Percentiles rank a stretch among this genome's conserved stretches.
These are phyloP conservation scores for Conticribra weissflogii DNA, from an alignment of 108 stramenopile genomes.

Conservation along the genomic window DNA sequence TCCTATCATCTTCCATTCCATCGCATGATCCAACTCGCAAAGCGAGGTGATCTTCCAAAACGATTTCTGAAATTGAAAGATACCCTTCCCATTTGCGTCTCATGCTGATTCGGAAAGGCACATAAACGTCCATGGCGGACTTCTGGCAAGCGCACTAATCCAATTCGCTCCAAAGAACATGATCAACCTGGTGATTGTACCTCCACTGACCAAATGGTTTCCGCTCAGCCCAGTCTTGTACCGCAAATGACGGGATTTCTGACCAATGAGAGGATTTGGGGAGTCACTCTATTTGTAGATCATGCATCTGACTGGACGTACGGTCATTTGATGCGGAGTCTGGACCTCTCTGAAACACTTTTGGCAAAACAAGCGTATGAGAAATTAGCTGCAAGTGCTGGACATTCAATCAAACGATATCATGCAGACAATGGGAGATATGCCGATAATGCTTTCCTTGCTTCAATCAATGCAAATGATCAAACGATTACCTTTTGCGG, in stretches of 20 bases:
- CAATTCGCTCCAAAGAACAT: background rate
- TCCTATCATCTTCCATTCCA: constrained; percentile 29
- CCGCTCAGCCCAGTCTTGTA: constrained; percentile 38
- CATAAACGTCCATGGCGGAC: constrained; percentile 22
- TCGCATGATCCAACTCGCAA: constrained; percentile 13
- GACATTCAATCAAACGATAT: constrained; percentile 39
- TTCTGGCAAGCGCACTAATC: constrained; percentile 6
- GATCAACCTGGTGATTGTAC: constrained; percentile 31
- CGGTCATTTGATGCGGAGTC: constrained; percentile 23
- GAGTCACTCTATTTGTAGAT: constrained; percentile 57
- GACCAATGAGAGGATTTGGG: constrained; percentile 24
- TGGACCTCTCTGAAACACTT: constrained; percentile 15
- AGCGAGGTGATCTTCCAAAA: constrained; percentile 12
- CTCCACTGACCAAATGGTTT: constrained; percentile 57
- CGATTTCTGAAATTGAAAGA: constrained; percentile 11
- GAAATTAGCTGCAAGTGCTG: constrained; percentile 3
- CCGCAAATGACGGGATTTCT: constrained; percentile 23
- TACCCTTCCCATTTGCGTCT: constrained; percentile 16
- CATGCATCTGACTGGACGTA: constrained; percentile 24
- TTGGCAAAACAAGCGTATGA: constrained; percentile 36
- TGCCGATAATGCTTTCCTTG: constrained; percentile 18
- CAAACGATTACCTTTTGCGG: constrained; percentile 30
- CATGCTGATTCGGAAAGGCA: constrained; percentile 23
- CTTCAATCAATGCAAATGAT: background rate
- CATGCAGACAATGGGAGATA: constrained; percentile 48